A percentile compares a stretch with the other conserved stretches of the same genome.
These are phyloP conservation scores for Tuber microsphaerosporum DNA, from an alignment of 495 filamentous ascomycete genomes.

Conservation along the genomic window DNA sequence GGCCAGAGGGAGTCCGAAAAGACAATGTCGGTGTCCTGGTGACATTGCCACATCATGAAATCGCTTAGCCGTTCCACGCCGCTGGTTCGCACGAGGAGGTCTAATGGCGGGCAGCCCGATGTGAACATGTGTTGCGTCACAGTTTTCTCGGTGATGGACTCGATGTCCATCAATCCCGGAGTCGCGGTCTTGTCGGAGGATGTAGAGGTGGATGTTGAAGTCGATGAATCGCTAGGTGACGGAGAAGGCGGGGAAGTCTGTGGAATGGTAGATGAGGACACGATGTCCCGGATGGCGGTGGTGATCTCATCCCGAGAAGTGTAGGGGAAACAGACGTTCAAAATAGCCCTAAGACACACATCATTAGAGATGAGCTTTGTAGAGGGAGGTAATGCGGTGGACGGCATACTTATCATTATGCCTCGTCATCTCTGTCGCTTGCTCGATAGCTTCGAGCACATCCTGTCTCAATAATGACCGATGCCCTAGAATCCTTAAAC, in stretches of 20 bases:
- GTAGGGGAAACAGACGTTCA: slow-evolving; percentile 97
- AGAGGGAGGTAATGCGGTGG: neutral
- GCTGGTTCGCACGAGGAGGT: slow-evolving; percentile 81
- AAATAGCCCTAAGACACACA: slow-evolving; percentile 52
- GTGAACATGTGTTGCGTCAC: slow-evolving; percentile 78
- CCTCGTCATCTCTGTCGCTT: slow-evolving; percentile 71
- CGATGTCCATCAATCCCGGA: slow-evolving; percentile 56
- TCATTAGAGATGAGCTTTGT: neutral
- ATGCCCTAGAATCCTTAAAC: slow-evolving; percentile 74
- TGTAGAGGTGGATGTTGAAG: slow-evolving; percentile 20
- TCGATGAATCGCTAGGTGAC: slow-evolving; percentile 15
- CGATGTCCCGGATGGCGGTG: slow-evolving; percentile 76
- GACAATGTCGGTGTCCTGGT: slow-evolving; percentile 81
- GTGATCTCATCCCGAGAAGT: slow-evolving; percentile 95
- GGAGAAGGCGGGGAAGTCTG: slow-evolving; percentile 22
- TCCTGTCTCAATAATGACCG: slow-evolving; percentile 72
- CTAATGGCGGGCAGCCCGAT: slow-evolving; percentile 72
- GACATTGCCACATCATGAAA: slow-evolving; percentile 98
- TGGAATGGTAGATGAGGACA: slow-evolving; percentile 44
- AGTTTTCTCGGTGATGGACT: slow-evolving; percentile 74
- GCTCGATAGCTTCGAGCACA: slow-evolving; percentile 78
- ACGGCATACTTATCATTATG: slow-evolving; percentile 62
- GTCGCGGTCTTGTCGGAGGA: slow-evolving; percentile 20
- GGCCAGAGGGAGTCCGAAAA: slow-evolving; percentile 93
- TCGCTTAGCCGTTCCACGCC: slow-evolving; percentile 88